Conservation (phyloP, 1,284 basidiomycete genomes). For the Cryptococcus floricola region DNA sequence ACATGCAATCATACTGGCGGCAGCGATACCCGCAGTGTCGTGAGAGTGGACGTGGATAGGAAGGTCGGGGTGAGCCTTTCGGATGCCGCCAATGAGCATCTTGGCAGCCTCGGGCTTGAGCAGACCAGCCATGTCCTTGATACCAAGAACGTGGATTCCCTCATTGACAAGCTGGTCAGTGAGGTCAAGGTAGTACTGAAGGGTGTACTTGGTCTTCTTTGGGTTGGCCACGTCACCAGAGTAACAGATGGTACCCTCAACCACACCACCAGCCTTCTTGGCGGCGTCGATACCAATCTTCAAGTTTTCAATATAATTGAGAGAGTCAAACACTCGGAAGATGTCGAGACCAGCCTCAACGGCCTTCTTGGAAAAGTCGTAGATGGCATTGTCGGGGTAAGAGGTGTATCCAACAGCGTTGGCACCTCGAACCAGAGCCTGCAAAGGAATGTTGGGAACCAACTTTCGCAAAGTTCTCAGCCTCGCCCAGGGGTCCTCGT, state of each 20-base stretch:
- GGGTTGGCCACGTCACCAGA: slow-evolving; percentile 95
- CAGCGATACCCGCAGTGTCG: slow-evolving; percentile 97
- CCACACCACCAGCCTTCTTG: slow-evolving; percentile 98
- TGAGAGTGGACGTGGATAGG: slow-evolving; percentile 99
- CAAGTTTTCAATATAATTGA: slow-evolving; percentile 98
- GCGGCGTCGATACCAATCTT: slow-evolving; percentile 96
- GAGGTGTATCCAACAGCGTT: slow-evolving; percentile 99
- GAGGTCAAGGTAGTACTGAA: slow-evolving; percentile 97
- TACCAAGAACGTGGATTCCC: slow-evolving; percentile 94
- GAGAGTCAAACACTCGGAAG: slow-evolving; percentile 98
- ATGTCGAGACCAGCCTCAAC: slow-evolving; percentile 99
- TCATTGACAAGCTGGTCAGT: slow-evolving; percentile 89
- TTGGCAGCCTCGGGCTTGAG: slow-evolving; percentile 92
- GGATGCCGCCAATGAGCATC: slow-evolving; percentile 85
- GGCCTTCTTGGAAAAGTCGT: slow-evolving; percentile 96
- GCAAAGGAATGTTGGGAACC: slow-evolving; percentile 97
- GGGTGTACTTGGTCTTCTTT: slow-evolving; percentile 95
- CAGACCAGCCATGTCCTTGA: slow-evolving; percentile 99
- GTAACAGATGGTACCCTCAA: slow-evolving; percentile 97
- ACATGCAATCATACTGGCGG: slow-evolving; percentile 92
- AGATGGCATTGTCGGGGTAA: slow-evolving; percentile 99
- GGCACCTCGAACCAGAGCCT: slow-evolving; percentile 96
- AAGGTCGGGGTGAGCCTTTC: slow-evolving; percentile 93
- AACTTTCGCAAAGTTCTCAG: slow-evolving; percentile 89
- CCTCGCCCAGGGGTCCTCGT: slow-evolving; percentile 99